These are phyloP conservation scores for Ceratocystis papillata DNA, from an alignment of 2,329 filamentous ascomycete species.

Conservation along the genomic window DNA sequence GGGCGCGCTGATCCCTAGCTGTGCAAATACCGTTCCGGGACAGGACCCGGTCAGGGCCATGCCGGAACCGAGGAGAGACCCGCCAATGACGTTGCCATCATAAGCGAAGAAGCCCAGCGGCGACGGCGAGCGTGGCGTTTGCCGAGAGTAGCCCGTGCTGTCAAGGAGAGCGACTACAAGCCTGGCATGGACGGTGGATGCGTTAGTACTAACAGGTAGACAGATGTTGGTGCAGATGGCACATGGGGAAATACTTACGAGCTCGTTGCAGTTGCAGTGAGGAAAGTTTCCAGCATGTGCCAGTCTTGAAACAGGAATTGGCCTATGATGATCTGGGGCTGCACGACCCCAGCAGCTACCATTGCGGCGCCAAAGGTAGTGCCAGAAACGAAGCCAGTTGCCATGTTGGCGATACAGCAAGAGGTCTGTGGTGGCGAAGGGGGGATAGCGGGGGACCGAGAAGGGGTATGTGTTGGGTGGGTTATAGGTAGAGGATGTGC, in stretches of 20 bases:
- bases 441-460: neutral
- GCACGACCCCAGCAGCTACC: conserved; percentile 48
- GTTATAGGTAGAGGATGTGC: neutral
- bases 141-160: conserved; percentile 34
- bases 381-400: conserved; percentile 39
- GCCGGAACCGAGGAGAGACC: conserved; percentile 50
- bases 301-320: conserved; percentile 53
- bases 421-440: neutral
- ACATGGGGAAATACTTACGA: conserved; percentile 39
- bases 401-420: conserved; percentile 22
- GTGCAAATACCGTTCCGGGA: conserved; percentile 53
- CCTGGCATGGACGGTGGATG: conserved; percentile 28
- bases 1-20: conserved; percentile 44
- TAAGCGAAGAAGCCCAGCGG: conserved; percentile 45
- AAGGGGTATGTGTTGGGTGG: neutral
- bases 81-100: conserved; percentile 56
- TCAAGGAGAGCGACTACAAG: conserved; percentile 39
- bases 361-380: conserved; percentile 52
- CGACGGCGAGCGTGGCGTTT: conserved; percentile 42
- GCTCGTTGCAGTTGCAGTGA: conserved; percentile 51
- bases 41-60: conserved; percentile 57
- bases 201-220: neutral
- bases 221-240: neutral
- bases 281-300: conserved; percentile 55
- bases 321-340: conserved; percentile 47